Conservation (phyloP, 139 green algal genomes). For the Yamagishiella unicocca region DNA sequence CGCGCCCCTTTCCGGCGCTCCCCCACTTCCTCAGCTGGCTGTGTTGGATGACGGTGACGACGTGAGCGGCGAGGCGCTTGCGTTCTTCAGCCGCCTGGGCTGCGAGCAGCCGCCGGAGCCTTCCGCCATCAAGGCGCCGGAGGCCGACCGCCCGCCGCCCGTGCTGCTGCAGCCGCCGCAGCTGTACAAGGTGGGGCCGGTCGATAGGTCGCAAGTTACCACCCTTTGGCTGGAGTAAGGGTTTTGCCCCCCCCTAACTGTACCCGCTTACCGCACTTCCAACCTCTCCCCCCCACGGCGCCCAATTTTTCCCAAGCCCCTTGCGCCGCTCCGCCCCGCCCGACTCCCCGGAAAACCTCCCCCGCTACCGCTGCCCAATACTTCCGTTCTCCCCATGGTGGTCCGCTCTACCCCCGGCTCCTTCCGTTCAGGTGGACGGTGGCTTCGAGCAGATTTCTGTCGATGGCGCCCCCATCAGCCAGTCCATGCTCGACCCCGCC, state of each 20-base stretch:
- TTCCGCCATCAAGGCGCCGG: neutral
- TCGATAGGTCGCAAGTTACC: too few relatives aligned
- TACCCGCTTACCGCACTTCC: too few relatives aligned
- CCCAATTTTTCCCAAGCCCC: too few relatives aligned
- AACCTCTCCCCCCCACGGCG: too few relatives aligned
- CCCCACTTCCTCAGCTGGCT: neutral
- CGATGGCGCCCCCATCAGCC: neutral
- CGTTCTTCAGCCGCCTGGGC: constrained; percentile 35
- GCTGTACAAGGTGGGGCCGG: constrained; percentile 22
- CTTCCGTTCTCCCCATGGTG: too few relatives aligned
- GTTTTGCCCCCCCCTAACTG: too few relatives aligned
- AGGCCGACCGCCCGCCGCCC: neutral
- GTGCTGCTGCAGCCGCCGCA: neutral
- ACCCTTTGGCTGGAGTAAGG: too few relatives aligned
- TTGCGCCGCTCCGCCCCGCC: too few relatives aligned
- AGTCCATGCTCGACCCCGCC: neutral
- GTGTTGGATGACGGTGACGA: constrained; percentile 27
- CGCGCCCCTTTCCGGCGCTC: too few relatives aligned
- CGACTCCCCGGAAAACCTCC: too few relatives aligned
- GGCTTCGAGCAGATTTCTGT: neutral
- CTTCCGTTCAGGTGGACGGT: neutral
- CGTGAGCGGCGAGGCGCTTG: constrained; percentile 23
- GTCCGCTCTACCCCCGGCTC: too few relatives aligned
- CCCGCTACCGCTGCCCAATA: too few relatives aligned
- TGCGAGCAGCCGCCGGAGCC: neutral